A percentile compares a stretch with the other conserved stretches of the same genome.
These are phyloP conservation scores for Polychaeton citri DNA, from an alignment of 2,329 filamentous ascomycete genomes.

Conservation along the genomic window DNA sequence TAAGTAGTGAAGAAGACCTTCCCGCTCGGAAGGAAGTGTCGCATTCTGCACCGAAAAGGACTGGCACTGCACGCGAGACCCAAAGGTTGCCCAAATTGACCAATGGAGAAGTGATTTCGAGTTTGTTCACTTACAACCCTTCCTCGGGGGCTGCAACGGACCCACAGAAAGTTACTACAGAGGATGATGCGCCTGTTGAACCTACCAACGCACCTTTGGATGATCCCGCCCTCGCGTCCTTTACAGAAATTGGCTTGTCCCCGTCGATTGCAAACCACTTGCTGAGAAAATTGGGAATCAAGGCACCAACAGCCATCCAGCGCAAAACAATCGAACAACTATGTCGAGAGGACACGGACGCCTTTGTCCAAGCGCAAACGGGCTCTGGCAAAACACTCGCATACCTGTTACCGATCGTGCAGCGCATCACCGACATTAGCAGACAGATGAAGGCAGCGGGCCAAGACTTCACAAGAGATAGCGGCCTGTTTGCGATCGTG, in stretches of 20 bases:
- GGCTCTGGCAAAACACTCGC: conserved; percentile 95
- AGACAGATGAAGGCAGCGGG: conserved; percentile 31
- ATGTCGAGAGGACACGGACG: conserved; percentile 68
- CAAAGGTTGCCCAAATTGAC: conserved; percentile 4
- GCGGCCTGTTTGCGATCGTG: conserved; percentile 87
- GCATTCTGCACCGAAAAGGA: conserved; percentile 5
- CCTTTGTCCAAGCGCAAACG: conserved; percentile 92
- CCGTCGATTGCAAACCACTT: conserved; percentile 69
- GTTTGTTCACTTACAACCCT: conserved; percentile 85
- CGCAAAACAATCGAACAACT: conserved; percentile 75
- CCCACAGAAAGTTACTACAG: conserved; percentile 15
- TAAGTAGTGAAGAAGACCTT: conserved; percentile 5
- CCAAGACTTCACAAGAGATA: conserved; percentile 59
- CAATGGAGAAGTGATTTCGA: conserved; percentile 55
- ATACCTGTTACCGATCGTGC: conserved; percentile 86
- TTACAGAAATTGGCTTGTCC: conserved; percentile 74
- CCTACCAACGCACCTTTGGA: conserved; percentile 85
- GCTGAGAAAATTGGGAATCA: conserved; percentile 71
- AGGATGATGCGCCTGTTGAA: conserved; percentile 42
- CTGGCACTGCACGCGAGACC: conserved; percentile 2
- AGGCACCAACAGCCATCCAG: conserved; percentile 88
- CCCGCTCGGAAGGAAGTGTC: conserved; percentile 7
- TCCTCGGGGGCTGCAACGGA: conserved; percentile 46
- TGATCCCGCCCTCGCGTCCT: conserved; percentile 63
- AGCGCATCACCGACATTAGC: conserved; percentile 68